Base-by-base conservation (phyloP, 805 yeast species). In the Barnettozyma wickerhamii region DNA sequence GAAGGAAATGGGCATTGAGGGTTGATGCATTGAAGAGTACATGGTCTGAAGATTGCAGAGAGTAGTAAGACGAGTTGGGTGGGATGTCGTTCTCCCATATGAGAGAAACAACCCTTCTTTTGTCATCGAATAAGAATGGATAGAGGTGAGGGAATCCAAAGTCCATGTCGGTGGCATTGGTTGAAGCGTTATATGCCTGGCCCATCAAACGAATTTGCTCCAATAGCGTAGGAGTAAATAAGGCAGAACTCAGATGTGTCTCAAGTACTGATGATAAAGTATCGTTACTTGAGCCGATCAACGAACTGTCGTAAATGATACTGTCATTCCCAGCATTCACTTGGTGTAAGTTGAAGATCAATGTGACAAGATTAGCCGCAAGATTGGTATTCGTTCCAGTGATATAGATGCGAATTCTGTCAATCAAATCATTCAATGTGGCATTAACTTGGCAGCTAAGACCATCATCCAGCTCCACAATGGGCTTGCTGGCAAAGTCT, bases 351-450 rank as follows among this genome's bases (percentile, higher is more conserved):
- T 67, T 66, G 38, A 75, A 48, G 9, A 71, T 43, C 10, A 79
- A 29, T 12, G 64, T 58, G 12, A 79, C 15, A 19, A 71, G 37
- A 49, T 74, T 68, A 1, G 73, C 77, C 6, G 67, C 64, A 19
- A 77, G 47, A 37, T 68, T 66, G 13, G 73, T 71, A 42, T 77
- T 69, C 2, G 80, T 73, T 4, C 44, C 55, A 0, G 28, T 29
- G 4, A 75, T 45, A 49, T 66, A 77, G 0, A 35, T 35, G 23
- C 60, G 41, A 1, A 79, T 32, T 0, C 54, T 48, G 0, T 36
- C 12, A 1, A 67, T 38, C 1, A 74, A 43, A 3, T 53, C 43
- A 1, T 47, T n/a, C 17, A 68, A 45, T 0, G 42, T 37, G 1
- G 64, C 30, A 4, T 50, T 48, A 0, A 62, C 50, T 32, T 58